Base-by-base conservation (phyloP, 345 rosid species). In the Citrus hindsii region DNA sequence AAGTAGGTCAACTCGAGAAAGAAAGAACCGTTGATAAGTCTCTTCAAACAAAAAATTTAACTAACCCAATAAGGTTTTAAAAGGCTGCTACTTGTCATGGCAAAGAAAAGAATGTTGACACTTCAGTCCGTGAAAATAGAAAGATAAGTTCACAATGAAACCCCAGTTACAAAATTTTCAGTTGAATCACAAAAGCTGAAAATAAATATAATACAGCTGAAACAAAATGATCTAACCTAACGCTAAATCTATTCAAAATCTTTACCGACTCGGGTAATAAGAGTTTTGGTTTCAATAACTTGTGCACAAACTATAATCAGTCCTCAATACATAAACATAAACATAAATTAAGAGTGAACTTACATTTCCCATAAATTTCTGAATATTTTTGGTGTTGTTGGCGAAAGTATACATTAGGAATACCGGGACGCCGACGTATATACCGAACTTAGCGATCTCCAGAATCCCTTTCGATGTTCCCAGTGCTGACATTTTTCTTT, bases 291-390 rank as follows among this genome's bases (percentile, higher is more conserved):
- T 37, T 8, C 25, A 3, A 35, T 0, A 63, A 62, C 30, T 73
- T 60, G 4, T 60, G 18, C 46, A 14, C 4, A 16, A 13, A 46
- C 51, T 37, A 38, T 14, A 48, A 73, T 60, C 33, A 7, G 18
- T 35, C 8, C 65, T 35, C 5, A 58, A 19, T 37, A 53, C 2
- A 75, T 30, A 77, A 18, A 18, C 64, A 66, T 51, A 77, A 18
- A 18, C 64, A 66, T 2, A 30, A 13, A 61, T 9, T 25, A 28
- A 28, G 28, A 28, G 28, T 28, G 28, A 28, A 38, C 7, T 71
- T 90, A 94, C 97, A 76, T 89, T 87, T 63, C 99, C 97, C 93
- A 92, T 93, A 86, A 95, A 79, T 79, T 89, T 91, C 86, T 92
- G 90, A 87, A 93, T 75, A 79, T 93, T 91, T 85, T 91, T 87